These are phyloP conservation scores for Biscogniauxia sp. DNA, from an alignment of 2,329 filamentous ascomycete genomes.

Conservation along the genomic window DNA sequence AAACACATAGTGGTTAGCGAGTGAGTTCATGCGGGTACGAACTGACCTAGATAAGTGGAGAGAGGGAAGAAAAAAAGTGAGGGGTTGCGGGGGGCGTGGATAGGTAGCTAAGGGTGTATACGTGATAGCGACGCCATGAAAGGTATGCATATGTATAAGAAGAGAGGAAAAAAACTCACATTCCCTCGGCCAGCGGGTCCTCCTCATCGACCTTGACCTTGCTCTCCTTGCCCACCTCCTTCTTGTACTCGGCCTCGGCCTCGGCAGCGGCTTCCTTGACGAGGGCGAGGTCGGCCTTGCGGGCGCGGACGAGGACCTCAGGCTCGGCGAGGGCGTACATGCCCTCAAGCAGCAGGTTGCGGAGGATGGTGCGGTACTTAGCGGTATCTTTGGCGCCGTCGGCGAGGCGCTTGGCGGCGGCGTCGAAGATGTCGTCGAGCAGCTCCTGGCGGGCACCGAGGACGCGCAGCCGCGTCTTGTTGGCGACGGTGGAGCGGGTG, in stretches of 20 bases:
- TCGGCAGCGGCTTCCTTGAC: conserved; percentile 76
- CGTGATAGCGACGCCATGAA: not conserved
- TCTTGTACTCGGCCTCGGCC: conserved; percentile 81
- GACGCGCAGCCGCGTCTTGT: conserved; percentile 91
- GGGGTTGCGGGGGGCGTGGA: too few species aligned
- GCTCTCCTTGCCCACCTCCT: conserved; percentile 67
- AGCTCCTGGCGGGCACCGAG: conserved; percentile 85
- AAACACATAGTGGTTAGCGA: conserved; percentile 10
- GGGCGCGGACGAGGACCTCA: conserved; percentile 69
- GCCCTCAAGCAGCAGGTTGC: conserved; percentile 83
- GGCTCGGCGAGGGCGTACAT: conserved; percentile 84
- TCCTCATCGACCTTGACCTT: conserved; percentile 73
- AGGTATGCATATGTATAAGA: not conserved
- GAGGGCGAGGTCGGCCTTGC: conserved; percentile 74
- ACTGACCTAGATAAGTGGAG: too few species aligned
- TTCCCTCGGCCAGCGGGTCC: conserved; percentile 74
- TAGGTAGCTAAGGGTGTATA: too few species aligned
- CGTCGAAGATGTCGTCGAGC: conserved; percentile 84
- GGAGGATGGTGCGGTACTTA: conserved; percentile 75
- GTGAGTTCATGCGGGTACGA: too few species aligned
- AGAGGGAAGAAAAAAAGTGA: too few species aligned
- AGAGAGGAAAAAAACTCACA: conserved; percentile 57
- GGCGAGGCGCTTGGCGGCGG: conserved; percentile 69
- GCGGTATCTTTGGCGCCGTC: conserved; percentile 64
- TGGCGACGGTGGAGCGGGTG: conserved; percentile 90